phyloP scores from a whole-genome alignment of 345 rosid genomes.

The Eucalyptus cloeziana region DNA sequence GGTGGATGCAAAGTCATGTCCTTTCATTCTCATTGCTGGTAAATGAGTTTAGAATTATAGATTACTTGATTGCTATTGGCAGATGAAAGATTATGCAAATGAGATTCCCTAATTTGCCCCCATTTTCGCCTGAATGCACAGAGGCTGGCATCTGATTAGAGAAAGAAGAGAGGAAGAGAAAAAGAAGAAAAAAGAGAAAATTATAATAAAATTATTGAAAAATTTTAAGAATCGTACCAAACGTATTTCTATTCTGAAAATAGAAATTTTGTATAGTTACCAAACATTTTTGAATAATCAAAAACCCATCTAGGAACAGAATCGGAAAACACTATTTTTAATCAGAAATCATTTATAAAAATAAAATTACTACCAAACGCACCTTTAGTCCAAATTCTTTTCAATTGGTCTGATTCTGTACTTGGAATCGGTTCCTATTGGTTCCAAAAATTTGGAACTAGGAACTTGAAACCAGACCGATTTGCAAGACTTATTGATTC shows the following conservation, averaged over 20 bases:
- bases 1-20: neutral
- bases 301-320: accelerated
- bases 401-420: accelerated
- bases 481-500: too few species aligned
- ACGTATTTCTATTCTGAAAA: accelerated
- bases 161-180: too few species aligned
- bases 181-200: too few species aligned
- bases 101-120: neutral
- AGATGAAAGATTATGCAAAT: neutral
- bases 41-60: neutral
- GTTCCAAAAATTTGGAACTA: too few species aligned
- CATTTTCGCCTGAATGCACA: neutral
- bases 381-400: accelerated
- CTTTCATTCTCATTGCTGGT: neutral
- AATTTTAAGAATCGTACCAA: accelerated
- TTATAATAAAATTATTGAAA: too few species aligned
- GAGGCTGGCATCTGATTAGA: accelerated
- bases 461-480: too few species aligned
- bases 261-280: accelerated
- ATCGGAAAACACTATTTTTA: too few species aligned
- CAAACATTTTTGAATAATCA: accelerated
- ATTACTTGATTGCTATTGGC: neutral
- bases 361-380: accelerated
- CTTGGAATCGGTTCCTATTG: accelerated
- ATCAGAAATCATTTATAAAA: accelerated